Evolutionary conservation across 768 basidiomycete species (phyloP), one percentile per base, ranked within the genome.

Genomic region (Galerina sulciceps): DNA sequence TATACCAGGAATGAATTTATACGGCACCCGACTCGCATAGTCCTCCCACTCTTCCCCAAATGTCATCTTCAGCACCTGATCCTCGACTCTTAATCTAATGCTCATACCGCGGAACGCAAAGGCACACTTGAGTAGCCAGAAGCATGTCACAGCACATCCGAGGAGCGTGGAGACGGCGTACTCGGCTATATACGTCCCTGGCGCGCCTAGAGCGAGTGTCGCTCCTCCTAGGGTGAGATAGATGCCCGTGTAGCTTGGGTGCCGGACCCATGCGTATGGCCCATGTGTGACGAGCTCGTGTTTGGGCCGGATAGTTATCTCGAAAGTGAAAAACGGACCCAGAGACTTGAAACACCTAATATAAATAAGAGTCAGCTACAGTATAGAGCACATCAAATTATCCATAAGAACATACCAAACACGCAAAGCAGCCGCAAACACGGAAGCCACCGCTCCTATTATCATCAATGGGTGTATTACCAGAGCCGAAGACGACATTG

Each of bases 191-290:
- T 75, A 78, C 1, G 66, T 73, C 17, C 71, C 70, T 15, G 76
- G 76, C 9, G 73, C 58, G 44, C 59, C 59, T 13, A 77, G 64
- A 9, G 72, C 69, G 23, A 69, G 66, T 4, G 75, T 71, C 1
- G 73, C 72, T 9, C 76, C 76, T 18, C 62, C 59, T 5, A 78
- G 67, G 6, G 74, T 76, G 46, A 76, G 67, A 54, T 72, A 75
- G 23, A 76, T 70, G n/a, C 75, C 78, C 9, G 75, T 72, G 59
- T 81, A 81, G 63, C 76, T 73, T 40, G 79, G 79, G 61, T 81
- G 79, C 41, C 79, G 74, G 9, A 78, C 75, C 70, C 74, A 73
- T n/a, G 76, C 67, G 48, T 81, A 81, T 1, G 78, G 79, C 0
- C 78, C 79, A n/a, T 69, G 62, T 1, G 75, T 79, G 53, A 81